Percentiles rank a stretch among this genome's conserved stretches.
These are phyloP conservation scores for Chaetothyriales sp. DNA, from an alignment of 2,329 filamentous ascomycete species.

Conservation along the genomic window DNA sequence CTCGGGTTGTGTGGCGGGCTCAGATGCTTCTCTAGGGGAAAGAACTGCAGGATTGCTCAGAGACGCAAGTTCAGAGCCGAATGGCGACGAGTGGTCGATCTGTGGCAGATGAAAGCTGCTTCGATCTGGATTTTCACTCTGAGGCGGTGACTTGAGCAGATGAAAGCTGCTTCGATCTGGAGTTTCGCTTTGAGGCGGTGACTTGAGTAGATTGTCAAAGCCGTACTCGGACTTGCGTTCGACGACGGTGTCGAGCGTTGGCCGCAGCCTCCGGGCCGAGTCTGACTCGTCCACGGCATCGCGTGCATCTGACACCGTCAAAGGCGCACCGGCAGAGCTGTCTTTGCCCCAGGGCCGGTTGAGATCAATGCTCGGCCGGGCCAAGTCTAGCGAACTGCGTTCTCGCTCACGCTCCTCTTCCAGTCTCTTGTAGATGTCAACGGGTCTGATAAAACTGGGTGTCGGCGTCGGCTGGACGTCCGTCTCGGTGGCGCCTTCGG, in stretches of 20 bases:
- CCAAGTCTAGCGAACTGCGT: slow-evolving; percentile 41
- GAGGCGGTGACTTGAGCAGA: slow-evolving; percentile 12
- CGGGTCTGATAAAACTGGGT: slow-evolving; percentile 47
- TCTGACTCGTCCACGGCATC: slow-evolving; percentile 21
- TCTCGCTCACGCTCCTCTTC: slow-evolving; percentile 49
- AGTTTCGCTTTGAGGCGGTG: slow-evolving; percentile 5
- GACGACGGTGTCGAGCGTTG: slow-evolving; percentile 37
- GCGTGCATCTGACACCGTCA: slow-evolving; percentile 17
- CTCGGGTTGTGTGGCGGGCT: neutral
- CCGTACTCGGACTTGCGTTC: slow-evolving; percentile 47
- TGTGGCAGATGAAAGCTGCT: slow-evolving; percentile 8
- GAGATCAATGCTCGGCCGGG: slow-evolving; percentile 40
- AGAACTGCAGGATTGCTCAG: neutral
- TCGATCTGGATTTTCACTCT: slow-evolving; percentile 1
- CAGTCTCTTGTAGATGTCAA: slow-evolving; percentile 61
- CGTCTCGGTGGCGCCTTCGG: neutral
- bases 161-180: slow-evolving; percentile 2
- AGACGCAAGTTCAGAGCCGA: slow-evolving; percentile 10
- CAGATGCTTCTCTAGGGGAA: neutral
- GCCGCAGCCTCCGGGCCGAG: slow-evolving; percentile 24
- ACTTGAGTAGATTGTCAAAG: slow-evolving; percentile 29
- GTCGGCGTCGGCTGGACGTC: slow-evolving; percentile 5
- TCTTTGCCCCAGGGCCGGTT: slow-evolving; percentile 9
- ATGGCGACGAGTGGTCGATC: slow-evolving; percentile 11
- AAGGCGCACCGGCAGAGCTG: slow-evolving; percentile 13